Conservation (phyloP, 768 basidiomycete species). For the Coprinopsis sp. region DNA sequence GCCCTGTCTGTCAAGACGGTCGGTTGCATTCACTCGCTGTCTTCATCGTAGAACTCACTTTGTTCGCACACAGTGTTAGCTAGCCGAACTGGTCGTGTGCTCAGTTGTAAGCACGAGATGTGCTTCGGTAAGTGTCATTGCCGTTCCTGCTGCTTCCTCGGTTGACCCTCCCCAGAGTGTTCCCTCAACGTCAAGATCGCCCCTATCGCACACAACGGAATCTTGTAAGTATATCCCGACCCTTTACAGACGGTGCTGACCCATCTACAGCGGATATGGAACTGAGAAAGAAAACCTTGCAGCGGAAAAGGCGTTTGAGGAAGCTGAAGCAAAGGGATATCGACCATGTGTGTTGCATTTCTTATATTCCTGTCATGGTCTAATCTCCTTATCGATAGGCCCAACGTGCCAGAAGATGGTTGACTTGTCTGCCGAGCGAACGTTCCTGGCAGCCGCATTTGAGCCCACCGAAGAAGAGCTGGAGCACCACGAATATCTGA, state of each 20-base stretch:
- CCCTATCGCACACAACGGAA: slow-evolving; percentile 50
- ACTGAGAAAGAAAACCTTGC: slow-evolving; percentile 51
- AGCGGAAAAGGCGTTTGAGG: slow-evolving; percentile 53
- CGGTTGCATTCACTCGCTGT: slow-evolving; percentile 12
- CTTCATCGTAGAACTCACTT: not conserved
- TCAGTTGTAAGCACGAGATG: slow-evolving; percentile 63
- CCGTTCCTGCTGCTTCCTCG: not conserved
- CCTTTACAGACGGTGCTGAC: not conserved
- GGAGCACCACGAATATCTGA: slow-evolving; percentile 31
- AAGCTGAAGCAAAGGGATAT: slow-evolving; percentile 50
- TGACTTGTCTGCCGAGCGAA: slow-evolving; percentile 42
- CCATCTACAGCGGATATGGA: slow-evolving; percentile 42
- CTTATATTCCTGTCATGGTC: not conserved
- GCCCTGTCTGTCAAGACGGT: slow-evolving; percentile 69
- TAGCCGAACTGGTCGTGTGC: slow-evolving; percentile 51
- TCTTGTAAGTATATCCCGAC: slow-evolving; percentile 42
- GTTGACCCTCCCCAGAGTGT: slow-evolving; percentile 38
- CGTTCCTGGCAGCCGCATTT: slow-evolving; percentile 66
- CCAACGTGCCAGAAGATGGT: slow-evolving; percentile 67
- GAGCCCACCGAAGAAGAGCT: slow-evolving; percentile 62
- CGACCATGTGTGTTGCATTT: slow-evolving; percentile 46
- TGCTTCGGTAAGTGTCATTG: slow-evolving; percentile 44
- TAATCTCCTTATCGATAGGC: slow-evolving; percentile 32
- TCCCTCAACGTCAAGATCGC: slow-evolving; percentile 48
- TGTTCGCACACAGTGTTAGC: slow-evolving; percentile 36